These are phyloP conservation scores for Cyclotella atomus DNA, from an alignment of 108 stramenopile genomes.

Conservation along the genomic window DNA sequence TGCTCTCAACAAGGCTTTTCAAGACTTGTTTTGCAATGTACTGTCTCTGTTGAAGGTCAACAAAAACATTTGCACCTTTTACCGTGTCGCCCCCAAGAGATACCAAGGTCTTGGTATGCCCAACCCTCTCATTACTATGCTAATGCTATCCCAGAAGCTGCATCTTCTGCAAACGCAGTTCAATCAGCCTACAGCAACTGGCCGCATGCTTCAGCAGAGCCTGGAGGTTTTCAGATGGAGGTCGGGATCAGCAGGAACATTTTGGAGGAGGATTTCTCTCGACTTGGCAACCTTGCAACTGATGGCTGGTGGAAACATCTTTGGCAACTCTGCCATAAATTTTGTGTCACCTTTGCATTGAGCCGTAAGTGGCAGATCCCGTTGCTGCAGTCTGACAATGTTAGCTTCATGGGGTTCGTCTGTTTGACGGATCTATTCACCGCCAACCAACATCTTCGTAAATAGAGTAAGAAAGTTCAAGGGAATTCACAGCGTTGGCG, in stretches of 20 bases:
- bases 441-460: too few species aligned
- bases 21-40: too few species aligned
- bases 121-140: background rate
- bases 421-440: background rate
- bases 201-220: background rate
- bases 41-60: too few species aligned
- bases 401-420: background rate
- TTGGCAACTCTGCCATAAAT: background rate
- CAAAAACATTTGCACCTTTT: background rate
- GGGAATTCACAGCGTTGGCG: background rate
- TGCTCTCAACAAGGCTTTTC: too few species aligned
- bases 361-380: background rate
- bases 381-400: background rate
- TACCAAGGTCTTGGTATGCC: background rate
- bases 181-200: background rate
- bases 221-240: constrained; percentile 11
- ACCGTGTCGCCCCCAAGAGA: background rate
- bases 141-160: background rate
- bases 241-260: background rate
- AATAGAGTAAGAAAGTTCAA: too few species aligned
- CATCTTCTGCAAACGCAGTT: background rate
- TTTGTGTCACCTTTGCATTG: background rate
- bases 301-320: constrained; percentile 5
- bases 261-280: background rate
- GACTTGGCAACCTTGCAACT: background rate